A percentile compares a stretch with the other conserved stretches of the same genome.
Evolutionary conservation across 305 asterid genomes (phyloP).

Genomic region (Solanum hybrid): DNA sequence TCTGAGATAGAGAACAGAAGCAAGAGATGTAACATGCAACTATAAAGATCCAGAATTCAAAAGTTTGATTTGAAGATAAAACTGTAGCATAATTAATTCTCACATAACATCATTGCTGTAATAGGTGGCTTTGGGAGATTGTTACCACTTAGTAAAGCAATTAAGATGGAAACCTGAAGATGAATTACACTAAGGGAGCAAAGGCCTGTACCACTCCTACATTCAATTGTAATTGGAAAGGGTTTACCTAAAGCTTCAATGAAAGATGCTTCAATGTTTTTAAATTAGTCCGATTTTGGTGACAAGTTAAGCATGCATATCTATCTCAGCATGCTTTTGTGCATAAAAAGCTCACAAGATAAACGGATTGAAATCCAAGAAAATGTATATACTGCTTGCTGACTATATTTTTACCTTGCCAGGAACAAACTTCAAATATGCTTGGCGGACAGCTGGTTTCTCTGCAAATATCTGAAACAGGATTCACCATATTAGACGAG

Average conservation of each 20-base stretch:
- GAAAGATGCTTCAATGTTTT: neutral
- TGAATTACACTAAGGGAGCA: neutral
- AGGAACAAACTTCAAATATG: constrained; percentile 70
- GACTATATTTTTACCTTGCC: constrained; percentile 34
- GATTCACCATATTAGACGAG: neutral
- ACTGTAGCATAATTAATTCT: constrained; percentile 4
- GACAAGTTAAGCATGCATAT: neutral
- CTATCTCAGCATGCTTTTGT: neutral
- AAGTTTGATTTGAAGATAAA: constrained; percentile 3
- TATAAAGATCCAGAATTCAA: neutral
- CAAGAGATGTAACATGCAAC: neutral
- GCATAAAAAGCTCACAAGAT: constrained; percentile 1
- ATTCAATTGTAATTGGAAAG: neutral
- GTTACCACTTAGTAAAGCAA: constrained; percentile 3
- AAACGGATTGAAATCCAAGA: constrained; percentile 2
- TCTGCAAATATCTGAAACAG: constrained; percentile 85
- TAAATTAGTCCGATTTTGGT: neutral
- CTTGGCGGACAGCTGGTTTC: constrained; percentile 97
- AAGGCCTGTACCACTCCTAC: neutral
- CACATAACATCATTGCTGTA: neutral
- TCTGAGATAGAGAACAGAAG: constrained; percentile 27
- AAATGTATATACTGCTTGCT: neutral
- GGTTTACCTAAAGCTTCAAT: neutral
- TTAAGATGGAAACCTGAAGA: neutral
- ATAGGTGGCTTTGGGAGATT: neutral